Conservation (phyloP, 345 rosid species). For the Psidium guajava region DNA sequence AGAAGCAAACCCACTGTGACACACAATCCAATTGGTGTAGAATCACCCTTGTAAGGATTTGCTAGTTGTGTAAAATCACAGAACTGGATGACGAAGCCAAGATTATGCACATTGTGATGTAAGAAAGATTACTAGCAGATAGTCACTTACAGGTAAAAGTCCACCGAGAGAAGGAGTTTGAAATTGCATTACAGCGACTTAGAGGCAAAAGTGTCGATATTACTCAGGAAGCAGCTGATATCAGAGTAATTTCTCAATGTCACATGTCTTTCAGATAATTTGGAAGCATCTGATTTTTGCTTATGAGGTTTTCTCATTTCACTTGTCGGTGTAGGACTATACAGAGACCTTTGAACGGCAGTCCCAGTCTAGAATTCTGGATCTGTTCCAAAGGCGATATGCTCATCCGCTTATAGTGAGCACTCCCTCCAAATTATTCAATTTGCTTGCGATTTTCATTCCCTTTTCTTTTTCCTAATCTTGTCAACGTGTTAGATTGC, state of each 20-base stretch:
- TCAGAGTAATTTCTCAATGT: constrained; percentile 14
- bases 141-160: constrained; percentile 25
- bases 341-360: constrained; percentile 13
- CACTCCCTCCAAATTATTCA: neutral
- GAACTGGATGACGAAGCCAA: neutral
- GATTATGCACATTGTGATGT: neutral
- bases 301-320: neutral
- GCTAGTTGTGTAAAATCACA: neutral
- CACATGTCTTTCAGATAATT: neutral
- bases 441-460: neutral
- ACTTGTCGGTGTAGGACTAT: constrained; percentile 11
- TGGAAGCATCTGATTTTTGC: neutral
- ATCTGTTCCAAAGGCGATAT: constrained; percentile 26
- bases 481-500: constrained; percentile 27
- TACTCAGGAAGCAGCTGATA: constrained; percentile 36
- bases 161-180: constrained; percentile 23
- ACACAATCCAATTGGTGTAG: neutral
- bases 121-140: neutral
- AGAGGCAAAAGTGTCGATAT: constrained; percentile 34
- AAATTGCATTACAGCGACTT: constrained; percentile 24
- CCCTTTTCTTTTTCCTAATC: neutral
- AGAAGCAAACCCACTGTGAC: neutral
- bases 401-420: neutral
- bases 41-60: too few species aligned
- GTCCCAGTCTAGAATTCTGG: constrained; percentile 11